Evolutionary conservation across 257 asterid species (phyloP).

Genomic region (Solanum infundibuliforme): DNA sequence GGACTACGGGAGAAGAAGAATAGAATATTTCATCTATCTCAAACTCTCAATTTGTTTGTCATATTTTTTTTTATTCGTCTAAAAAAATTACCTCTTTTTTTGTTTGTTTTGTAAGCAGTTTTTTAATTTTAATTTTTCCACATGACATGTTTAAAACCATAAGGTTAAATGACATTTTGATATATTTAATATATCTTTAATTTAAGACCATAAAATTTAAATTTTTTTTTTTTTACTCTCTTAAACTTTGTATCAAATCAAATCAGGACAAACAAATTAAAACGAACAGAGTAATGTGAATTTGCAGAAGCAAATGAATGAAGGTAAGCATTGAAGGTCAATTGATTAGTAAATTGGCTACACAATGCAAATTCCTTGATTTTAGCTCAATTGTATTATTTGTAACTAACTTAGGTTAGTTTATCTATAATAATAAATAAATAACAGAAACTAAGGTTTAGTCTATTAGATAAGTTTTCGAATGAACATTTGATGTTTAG

Average conservation of each 20-base stretch:
- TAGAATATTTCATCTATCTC: background rate
- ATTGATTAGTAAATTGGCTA: too few species aligned
- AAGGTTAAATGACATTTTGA: too few species aligned
- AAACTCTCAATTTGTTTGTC: background rate
- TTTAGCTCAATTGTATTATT: background rate
- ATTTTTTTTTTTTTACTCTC: background rate
- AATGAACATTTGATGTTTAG: background rate
- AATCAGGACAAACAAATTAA: background rate
- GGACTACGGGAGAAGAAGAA: background rate
- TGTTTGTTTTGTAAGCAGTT: too few species aligned
- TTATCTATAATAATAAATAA: too few species aligned
- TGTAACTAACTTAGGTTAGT: too few species aligned
- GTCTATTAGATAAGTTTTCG: background rate
- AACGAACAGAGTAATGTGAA: background rate
- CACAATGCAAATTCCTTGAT: too few species aligned
- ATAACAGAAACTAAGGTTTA: too few species aligned
- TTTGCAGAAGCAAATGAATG: background rate
- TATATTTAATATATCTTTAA: too few species aligned
- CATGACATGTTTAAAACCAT: too few species aligned
- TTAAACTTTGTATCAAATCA: rapidly evolving
- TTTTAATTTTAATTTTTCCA: too few species aligned
- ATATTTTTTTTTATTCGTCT: background rate
- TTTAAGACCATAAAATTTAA: too few species aligned
- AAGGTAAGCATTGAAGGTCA: background rate
- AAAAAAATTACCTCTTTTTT: background rate